Evolutionary conservation across 1,139 yeast genomes (phyloP).

Genomic region (Geotrichum cucujoidarum): DNA sequence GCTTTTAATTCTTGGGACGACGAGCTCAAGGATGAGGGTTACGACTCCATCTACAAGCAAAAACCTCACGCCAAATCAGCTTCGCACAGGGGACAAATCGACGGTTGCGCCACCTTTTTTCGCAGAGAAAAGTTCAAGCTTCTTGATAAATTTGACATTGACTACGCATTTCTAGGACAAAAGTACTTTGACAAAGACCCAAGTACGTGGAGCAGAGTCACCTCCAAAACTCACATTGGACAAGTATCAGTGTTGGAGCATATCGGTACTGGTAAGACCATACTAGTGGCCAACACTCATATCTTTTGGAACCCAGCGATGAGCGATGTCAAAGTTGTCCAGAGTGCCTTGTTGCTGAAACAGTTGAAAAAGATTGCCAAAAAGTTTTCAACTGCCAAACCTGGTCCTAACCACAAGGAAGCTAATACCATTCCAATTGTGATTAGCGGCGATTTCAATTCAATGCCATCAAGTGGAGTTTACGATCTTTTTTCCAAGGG

Average conservation of each 20-base stretch:
- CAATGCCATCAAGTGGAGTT: conserved; percentile 82
- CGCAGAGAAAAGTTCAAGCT: conserved; percentile 63
- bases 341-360: conserved; percentile 85
- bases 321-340: conserved; percentile 95
- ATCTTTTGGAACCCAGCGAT: conserved; percentile 98
- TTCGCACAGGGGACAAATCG: conserved; percentile 89
- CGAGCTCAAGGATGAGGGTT: conserved; percentile 64
- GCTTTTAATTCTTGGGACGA: conserved; percentile 85
- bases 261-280: conserved; percentile 55
- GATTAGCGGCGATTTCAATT: conserved; percentile 95
- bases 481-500: conserved; percentile 85
- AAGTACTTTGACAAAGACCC: conserved; percentile 89
- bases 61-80: conserved; percentile 90
- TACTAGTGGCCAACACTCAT: conserved; percentile 80
- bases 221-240: conserved; percentile 93
- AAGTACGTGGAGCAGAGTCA: conserved; percentile 90
- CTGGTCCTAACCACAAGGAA: conserved; percentile 43
- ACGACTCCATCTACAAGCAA: conserved; percentile 74
- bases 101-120: conserved; percentile 94
- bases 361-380: conserved; percentile 66
- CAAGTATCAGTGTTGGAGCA: conserved; percentile 72
- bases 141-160: conserved; percentile 67
- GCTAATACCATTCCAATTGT: conserved; percentile 66
- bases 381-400: conserved; percentile 41
- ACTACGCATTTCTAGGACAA: conserved; percentile 80